Base-by-base conservation (phyloP, 176 grass and related monocot species). In the Neostapfia colusana region DNA sequence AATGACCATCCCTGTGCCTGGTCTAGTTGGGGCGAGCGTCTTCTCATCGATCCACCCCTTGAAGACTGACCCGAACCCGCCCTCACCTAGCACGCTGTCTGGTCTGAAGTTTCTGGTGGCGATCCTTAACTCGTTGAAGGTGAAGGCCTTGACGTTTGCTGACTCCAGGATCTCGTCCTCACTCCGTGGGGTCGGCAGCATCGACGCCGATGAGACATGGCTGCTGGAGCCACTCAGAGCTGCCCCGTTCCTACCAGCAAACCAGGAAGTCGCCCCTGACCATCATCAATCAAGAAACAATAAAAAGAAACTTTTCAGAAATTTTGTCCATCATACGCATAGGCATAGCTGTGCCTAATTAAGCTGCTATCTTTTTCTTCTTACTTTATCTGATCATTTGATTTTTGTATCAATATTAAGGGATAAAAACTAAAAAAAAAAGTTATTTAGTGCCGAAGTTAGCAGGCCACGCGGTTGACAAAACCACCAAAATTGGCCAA, bases 11-110 rank as follows among this genome's bases (percentile, higher is more conserved):
- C 91, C 91, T 1, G 91, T 90, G 25, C 91, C 91, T 6, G 87
- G 84, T 5, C 70, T 90, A 40, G 85, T 79, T 25, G 91, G 83
- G 18, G 70, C 41, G 1, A 88, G 86, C 3, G 87, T 90, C 70
- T 77, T 80, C 79, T 93, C 91, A 81, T 93, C 91, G 14, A 93
- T 79, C 91, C 91, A 93, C 20, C 91, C 91, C 63, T 93, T 93
- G 68, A 90, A 93, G 34, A 90, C 91, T 0, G 84, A 90, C 5
- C 91, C 91, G 7, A 90, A 93, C 8, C 87, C 91, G 10, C 91
- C 91, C 21, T 91, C 91, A 0, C 91, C 91, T 9, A 93, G 73
- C n/a, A 93, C 81, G 44, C 88, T 90, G 65, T 93, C 91, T 0
- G 91, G 87, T 0, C 91, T 24, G 71, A 93, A 93, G 78, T 93